Base-by-base conservation (phyloP, 495 filamentous ascomycete genomes). In the Massariosphaeria phaeospora region DNA sequence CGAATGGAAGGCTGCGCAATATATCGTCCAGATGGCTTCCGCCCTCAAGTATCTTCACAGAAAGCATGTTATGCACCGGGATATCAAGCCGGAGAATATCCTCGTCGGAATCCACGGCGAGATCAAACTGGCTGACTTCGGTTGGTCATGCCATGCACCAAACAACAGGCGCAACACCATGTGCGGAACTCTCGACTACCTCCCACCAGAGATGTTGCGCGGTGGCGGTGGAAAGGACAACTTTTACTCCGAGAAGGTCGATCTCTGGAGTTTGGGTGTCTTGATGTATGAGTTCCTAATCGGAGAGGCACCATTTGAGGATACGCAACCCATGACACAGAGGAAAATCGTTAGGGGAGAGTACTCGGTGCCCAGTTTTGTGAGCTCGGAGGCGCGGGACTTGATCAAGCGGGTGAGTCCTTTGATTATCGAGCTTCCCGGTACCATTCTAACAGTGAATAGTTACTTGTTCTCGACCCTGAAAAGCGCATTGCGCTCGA, bases 41-140 rank as follows among this genome's bases (percentile, higher is more conserved):
- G 93, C 93, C 20, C 73, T 98, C 61, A 82, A 81, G 53, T 97
- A 97, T 62, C 75, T 97, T 21, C 93, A 98, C 73, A 88, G 87
- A 67, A 97, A 98, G 74, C 93, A 98, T 67, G 89, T 98, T 60
- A 98, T 98, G 74, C 93, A 98, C 65, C 84, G 93, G 38, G 93
- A 98, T 62, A 98, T 98, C 74, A 98, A 98, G 74, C 93, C 93
- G 10, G 93, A 98, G 72, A 98, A 98, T 65, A 98, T 98, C 61
- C 82, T 98, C 13, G 84, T 98, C 31, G 93, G 93, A 17, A 91
- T 98, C 47, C 91, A 97, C 66, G 93, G 91, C 35, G 93, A 98
- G 72, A 95, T 98, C 72, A 98, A 98, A 72, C 91, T 98, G 67
- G 91, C 88, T 3, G 93, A 98, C 70, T 98, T 98, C 64, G 93